Conservation (phyloP, 495 filamentous ascomycete genomes). For the Aspergillus kassunensis region DNA sequence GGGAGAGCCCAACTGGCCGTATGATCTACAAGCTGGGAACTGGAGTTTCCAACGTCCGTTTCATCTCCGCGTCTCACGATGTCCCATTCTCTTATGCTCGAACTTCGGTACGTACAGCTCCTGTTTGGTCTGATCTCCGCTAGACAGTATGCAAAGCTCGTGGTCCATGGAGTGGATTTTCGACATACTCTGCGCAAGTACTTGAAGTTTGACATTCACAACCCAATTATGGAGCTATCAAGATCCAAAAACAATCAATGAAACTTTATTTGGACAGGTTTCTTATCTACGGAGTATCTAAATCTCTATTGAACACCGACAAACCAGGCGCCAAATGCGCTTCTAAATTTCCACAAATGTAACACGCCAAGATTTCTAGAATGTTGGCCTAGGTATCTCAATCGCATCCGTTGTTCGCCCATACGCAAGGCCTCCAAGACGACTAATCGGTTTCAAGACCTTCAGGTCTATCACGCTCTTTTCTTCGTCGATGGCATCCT, state of each 20-base stretch:
- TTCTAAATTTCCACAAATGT: background rate
- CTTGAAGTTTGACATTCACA: no score
- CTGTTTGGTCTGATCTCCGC: no score
- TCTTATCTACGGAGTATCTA: no score
- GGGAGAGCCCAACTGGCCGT: background rate
- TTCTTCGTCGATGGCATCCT: slow-evolving; percentile 81
- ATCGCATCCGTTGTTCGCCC: slow-evolving; percentile 63
- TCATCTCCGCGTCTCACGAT: background rate
- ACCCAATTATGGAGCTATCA: no score
- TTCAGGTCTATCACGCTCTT: slow-evolving; percentile 66
- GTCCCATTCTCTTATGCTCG: background rate
- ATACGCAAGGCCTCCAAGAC: slow-evolving; percentile 84
- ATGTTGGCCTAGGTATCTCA: slow-evolving; percentile 68
- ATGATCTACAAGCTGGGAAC: background rate
- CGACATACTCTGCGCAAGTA: no score
- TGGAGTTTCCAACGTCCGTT: background rate
- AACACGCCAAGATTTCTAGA: slow-evolving; percentile 14
- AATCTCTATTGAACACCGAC: background rate
- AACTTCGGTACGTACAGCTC: no score
- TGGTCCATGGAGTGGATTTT: no score
- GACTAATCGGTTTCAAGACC: slow-evolving; percentile 67
- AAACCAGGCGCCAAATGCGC: background rate
- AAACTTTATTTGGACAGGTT: no score
- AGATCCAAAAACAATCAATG: no score
- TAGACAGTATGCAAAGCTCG: no score